Base-by-base conservation (phyloP, 164 flowering plant genomes). In the Aristolochia californica region DNA sequence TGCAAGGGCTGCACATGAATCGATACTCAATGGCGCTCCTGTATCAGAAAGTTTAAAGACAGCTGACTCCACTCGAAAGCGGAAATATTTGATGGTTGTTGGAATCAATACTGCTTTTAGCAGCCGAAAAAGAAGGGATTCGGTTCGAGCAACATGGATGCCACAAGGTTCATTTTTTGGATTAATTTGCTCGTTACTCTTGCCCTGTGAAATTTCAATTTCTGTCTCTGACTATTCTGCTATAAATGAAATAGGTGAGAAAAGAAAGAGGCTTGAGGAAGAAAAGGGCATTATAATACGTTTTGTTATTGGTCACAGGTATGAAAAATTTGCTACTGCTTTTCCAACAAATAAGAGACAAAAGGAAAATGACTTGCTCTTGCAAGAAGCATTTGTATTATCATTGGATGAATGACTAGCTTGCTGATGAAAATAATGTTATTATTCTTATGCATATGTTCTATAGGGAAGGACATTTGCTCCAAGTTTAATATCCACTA, bases 61-160 rank as follows among this genome's bases (percentile, higher is more conserved):
- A n/a, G 30, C 75, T n/a, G 78, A 70, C 60, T 48, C 83, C 17
- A 60, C 62, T 23, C 62, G 59, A 43, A 89, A 76, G 63, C 78
- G 85, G 63, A 85, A 76, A 65, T 85, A 85, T 72, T 57, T 83
- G 43, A 89, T 93, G 99, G 97, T 93, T 34, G 59, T 93, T 22
- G 98, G 98, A 48, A 75, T 93, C 38, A 91, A 91, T 68, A 88
- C 97, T 55, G 98, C 98, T 62, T 91, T 93, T 71, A 93, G 97
- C 74, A 89, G 99, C 70, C 76, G 99, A 48, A 93, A 93, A 70
- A 75, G 99, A 54, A 77, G 99, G 71, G 99, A 93, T 68, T 93
- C 99, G 12, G 85, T 93, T 62, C 96, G 99, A 61, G 81, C 89
- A 21, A 89, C 99, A 18, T 93, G 99, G 99, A 85, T 93, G 94